phyloP scores from a whole-genome alignment of 176 grass and related monocot species.

The Melocanna baccifera region DNA sequence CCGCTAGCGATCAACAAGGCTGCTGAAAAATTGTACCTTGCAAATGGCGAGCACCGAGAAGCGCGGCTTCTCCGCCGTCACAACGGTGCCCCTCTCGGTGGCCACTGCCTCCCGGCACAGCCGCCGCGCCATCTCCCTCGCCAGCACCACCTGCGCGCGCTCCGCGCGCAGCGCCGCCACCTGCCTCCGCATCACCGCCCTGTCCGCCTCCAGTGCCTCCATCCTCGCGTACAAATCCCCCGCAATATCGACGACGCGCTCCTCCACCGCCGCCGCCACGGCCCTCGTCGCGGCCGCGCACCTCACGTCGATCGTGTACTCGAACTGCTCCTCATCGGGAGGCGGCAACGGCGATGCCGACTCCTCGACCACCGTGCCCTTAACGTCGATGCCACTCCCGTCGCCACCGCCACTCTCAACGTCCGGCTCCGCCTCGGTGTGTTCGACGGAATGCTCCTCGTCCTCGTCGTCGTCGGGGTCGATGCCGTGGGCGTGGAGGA shows the following conservation, averaged over 20 bases:
- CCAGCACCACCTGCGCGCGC: constrained; percentile 32
- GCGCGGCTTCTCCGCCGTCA: background rate
- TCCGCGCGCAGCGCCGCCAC: constrained; percentile 37
- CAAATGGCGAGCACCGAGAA: constrained; percentile 40
- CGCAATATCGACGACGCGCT: background rate
- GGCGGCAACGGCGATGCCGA: background rate
- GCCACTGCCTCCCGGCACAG: constrained; percentile 24
- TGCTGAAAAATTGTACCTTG: constrained; percentile 32
- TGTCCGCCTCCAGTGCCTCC: constrained; percentile 43
- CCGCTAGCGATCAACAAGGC: too few species aligned
- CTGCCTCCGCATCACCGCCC: constrained; percentile 24
- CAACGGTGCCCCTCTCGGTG: constrained; percentile 5
- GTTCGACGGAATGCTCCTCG: background rate
- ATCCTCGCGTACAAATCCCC: constrained; percentile 35
- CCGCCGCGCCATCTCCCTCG: constrained; percentile 35
- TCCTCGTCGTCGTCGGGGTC: background rate
- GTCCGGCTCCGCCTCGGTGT: background rate
- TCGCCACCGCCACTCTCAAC: background rate
- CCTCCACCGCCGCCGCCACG: background rate
- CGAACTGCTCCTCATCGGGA: background rate
- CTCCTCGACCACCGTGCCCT: background rate
- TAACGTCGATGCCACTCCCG: background rate
- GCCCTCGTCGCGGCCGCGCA: background rate
- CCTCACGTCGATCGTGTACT: background rate
- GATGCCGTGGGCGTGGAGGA: constrained; percentile 40